Conservation (phyloP, 1,139 yeast genomes). For the Saccharomycopsis crataegensis region DNA sequence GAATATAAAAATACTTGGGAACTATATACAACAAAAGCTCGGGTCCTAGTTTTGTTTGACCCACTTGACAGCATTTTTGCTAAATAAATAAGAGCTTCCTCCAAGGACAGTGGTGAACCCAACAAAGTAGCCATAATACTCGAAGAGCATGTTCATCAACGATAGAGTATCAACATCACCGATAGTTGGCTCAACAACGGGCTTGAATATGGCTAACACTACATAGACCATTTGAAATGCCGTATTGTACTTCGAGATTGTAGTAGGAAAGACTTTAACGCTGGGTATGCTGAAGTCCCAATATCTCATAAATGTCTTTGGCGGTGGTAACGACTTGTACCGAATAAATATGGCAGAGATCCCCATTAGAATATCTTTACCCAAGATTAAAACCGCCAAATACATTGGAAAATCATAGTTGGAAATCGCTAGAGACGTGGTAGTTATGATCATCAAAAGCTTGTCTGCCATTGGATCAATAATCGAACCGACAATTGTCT, state of each 20-base stretch:
- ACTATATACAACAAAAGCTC: no score
- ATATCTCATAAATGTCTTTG: slow-evolving; percentile 63
- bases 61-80: slow-evolving; percentile 16
- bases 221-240: slow-evolving; percentile 87
- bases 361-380: slow-evolving; percentile 74
- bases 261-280: slow-evolving; percentile 86
- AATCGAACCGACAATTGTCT: slow-evolving; percentile 81
- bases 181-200: slow-evolving; percentile 39
- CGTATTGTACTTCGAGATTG: slow-evolving; percentile 81
- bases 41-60: background rate
- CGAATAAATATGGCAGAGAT: slow-evolving; percentile 71
- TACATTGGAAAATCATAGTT: slow-evolving; percentile 60
- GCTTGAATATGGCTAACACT: slow-evolving; percentile 64
- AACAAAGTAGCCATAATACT: slow-evolving; percentile 19
- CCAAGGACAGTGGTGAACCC: slow-evolving; percentile 18
- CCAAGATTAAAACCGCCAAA: slow-evolving; percentile 69
- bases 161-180: slow-evolving; percentile 7
- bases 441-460: slow-evolving; percentile 77
- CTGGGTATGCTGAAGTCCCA: slow-evolving; percentile 78
- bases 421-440: slow-evolving; percentile 59
- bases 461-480: slow-evolving; percentile 96
- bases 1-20: no score
- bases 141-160: slow-evolving; percentile 4
- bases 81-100: slow-evolving; percentile 17
- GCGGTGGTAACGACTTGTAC: slow-evolving; percentile 66